Evolutionary conservation across 1,139 yeast genomes (phyloP).

Genomic region (Scheffersomyces segobiensis): DNA sequence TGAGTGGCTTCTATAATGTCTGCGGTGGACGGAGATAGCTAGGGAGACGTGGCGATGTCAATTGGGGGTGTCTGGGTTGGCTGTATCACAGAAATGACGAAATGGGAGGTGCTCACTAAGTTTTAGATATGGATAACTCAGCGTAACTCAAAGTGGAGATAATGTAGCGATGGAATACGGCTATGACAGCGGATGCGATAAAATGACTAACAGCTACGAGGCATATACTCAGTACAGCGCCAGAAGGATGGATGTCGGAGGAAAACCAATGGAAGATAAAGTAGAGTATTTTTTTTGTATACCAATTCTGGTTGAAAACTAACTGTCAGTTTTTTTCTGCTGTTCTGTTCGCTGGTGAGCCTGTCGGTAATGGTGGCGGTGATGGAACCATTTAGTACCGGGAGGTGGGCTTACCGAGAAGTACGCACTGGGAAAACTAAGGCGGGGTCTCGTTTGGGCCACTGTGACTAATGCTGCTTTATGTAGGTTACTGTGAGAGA

Average conservation of each 20-base stretch:
- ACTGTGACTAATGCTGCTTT: not conserved
- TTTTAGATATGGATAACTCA: not conserved
- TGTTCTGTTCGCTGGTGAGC: not conserved
- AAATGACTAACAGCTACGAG: not conserved
- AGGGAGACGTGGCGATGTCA: not conserved
- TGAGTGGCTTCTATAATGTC: not conserved
- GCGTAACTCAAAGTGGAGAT: not conserved
- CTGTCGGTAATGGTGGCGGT: not conserved
- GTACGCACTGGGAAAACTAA: not conserved
- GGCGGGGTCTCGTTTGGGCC: not conserved
- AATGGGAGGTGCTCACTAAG: not conserved
- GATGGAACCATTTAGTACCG: not conserved
- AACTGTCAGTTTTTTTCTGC: conserved; percentile 1
- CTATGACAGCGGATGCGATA: not conserved
- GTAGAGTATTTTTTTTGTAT: not conserved
- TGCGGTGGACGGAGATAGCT: not conserved
- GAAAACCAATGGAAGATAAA: not conserved
- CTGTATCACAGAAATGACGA: not conserved
- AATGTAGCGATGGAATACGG: not conserved
- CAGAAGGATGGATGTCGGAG: not conserved
- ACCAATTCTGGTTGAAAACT: not conserved
- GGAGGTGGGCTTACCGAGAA: not conserved
- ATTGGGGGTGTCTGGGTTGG: not conserved
- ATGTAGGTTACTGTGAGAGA: not conserved
- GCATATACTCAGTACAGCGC: not conserved